Base-by-base conservation (phyloP, 2,329 filamentous ascomycete species). In the Pseudovirgaria hyperparasitica region DNA sequence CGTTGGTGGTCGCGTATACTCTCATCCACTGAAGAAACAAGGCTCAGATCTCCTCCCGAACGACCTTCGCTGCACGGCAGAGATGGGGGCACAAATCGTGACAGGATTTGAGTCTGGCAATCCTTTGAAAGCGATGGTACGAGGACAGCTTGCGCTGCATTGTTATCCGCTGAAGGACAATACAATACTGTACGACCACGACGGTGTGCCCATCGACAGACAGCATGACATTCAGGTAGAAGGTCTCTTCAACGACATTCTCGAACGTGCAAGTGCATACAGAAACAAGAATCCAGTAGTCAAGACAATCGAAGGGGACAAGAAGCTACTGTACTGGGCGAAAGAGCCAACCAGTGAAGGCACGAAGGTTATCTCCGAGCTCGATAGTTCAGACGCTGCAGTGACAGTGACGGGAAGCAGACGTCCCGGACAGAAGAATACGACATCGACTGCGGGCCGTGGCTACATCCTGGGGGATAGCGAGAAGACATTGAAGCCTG, bases 61-160 rank as follows among this genome's bases (percentile, higher is more conserved):
- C 38, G 48, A 63, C 55, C 70, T 66, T 50, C 69, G 57, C 26
- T 79, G 78, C 45, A 96, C 86, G 12, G 90, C 84, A 17, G 90
- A 98, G 52, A 92, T 94, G 76, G 90, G 90, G 16, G 90, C 87
- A 29, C 93, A 98, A 66, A 96, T 98, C 33, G 85, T 98, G 34
- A 94, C 92, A 18, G 90, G 90, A 1, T 98, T 96, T 49, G 85
- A 96, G 39, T 73, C 82, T 38, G 92, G 92, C 11, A 98, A 98
- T 42, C 90, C 90, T 5, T 60, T 98, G 41, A 92, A 94, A 48
- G 72, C 86, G 25, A 73, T 98, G 33, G 76, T 98, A 30, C 76
- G 90, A 39, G 86, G 82, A 10, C 92, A 98, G 54, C 67, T 98
- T 25, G 81, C 79, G 15, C 67, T 98, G 12, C 76, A 76, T 10